Evolutionary conservation across 1,139 yeast genomes (phyloP).

Genomic region (Pichia sp.): DNA sequence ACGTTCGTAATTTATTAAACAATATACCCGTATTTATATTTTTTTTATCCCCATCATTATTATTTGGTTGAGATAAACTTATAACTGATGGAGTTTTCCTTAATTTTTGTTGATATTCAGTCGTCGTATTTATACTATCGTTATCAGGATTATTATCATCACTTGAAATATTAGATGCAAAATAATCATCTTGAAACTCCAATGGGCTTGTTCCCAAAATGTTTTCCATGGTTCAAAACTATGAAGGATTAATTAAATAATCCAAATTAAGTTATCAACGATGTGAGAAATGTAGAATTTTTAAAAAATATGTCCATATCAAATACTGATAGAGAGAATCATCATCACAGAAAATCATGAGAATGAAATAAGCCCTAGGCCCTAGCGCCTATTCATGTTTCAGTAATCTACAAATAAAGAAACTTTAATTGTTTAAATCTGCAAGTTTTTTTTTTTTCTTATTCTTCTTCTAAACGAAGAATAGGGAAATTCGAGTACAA

Average conservation of each 20-base stretch:
- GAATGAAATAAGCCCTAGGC: too few relatives aligned
- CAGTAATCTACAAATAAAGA: too few relatives aligned
- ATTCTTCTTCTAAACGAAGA: too few relatives aligned
- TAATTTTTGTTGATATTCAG: constrained; percentile 1
- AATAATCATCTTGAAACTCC: constrained; percentile 12
- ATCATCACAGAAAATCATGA: too few relatives aligned
- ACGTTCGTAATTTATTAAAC: constrained; percentile 9
- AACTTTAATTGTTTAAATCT: too few relatives aligned
- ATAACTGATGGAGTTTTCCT: constrained; percentile 7
- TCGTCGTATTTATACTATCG: background rate
- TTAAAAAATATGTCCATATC: too few relatives aligned
- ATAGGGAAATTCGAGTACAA: background rate
- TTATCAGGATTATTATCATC: constrained; percentile 4
- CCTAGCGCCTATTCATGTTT: too few relatives aligned
- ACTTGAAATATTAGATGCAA: constrained; percentile 5
- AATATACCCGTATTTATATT: constrained; percentile 7
- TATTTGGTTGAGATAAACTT: background rate
- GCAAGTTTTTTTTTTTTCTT: too few relatives aligned
- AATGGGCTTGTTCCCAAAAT: constrained; percentile 5
- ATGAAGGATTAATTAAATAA: too few relatives aligned
- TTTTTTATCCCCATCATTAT: background rate
- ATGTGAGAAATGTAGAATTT: too few relatives aligned
- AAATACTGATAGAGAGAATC: too few relatives aligned
- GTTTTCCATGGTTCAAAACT: background rate
- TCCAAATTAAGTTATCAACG: too few relatives aligned